Evolutionary conservation across 2,329 filamentous ascomycete species (phyloP).

Genomic region (Calonectria hongkongensis): DNA sequence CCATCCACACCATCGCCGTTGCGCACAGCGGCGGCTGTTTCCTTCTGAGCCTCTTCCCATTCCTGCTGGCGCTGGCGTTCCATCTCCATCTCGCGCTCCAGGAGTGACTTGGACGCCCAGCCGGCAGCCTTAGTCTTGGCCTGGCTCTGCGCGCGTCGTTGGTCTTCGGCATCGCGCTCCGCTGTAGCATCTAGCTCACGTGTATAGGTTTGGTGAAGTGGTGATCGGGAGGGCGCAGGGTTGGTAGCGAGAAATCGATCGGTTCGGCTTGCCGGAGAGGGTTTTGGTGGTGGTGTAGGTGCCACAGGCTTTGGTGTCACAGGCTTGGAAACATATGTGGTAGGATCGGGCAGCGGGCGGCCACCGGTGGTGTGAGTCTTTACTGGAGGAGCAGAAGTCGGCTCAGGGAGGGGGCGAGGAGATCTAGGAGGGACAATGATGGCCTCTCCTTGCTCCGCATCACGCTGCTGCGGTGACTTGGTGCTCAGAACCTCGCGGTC

Average conservation of each 20-base stretch:
- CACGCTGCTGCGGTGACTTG: slow-evolving; percentile 66
- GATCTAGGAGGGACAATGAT: slow-evolving; percentile 53
- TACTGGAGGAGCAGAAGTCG: slow-evolving; percentile 53
- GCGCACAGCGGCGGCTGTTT: slow-evolving; percentile 73
- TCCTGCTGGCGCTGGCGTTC: slow-evolving; percentile 85
- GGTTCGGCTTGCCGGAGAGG: slow-evolving; percentile 67
- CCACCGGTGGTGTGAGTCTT: slow-evolving; percentile 63
- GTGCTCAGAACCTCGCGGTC: slow-evolving; percentile 79
- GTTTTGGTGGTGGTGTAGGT: slow-evolving; percentile 37
- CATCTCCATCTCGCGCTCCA: slow-evolving; percentile 88
- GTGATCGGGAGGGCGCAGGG: slow-evolving; percentile 66
- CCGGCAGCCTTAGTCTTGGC: slow-evolving; percentile 77
- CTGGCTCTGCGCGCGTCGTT: slow-evolving; percentile 75
- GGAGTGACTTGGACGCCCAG: slow-evolving; percentile 80
- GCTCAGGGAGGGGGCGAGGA: slow-evolving; percentile 67
- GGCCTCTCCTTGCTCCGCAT: slow-evolving; percentile 53
- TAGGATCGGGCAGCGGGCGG: slow-evolving; percentile 49
- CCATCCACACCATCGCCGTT: slow-evolving; percentile 75
- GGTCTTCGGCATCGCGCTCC: slow-evolving; percentile 78
- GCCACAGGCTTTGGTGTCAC: slow-evolving; percentile 43
- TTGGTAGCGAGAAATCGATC: slow-evolving; percentile 75
- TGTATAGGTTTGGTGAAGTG: slow-evolving; percentile 70
- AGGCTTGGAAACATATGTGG: slow-evolving; percentile 46
- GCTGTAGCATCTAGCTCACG: slow-evolving; percentile 73
- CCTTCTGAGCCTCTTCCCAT: slow-evolving; percentile 86